Base-by-base conservation (phyloP, 2,329 filamentous ascomycete species). In the Fusarium tricinctum region DNA sequence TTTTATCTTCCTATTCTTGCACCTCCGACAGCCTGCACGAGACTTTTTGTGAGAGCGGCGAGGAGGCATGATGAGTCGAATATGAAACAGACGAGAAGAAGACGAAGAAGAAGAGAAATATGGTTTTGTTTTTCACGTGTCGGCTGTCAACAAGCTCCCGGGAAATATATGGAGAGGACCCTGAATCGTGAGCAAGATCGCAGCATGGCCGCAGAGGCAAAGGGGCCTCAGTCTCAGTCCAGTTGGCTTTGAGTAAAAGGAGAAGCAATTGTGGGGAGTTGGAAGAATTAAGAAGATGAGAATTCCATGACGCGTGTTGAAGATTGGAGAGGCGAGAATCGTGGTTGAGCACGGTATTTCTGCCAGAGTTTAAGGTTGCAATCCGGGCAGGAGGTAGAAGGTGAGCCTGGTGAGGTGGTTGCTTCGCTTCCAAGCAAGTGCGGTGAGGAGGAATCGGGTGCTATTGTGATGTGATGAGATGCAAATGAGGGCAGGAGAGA, bases 1-100 rank as follows among this genome's bases (percentile, higher is more conserved):
- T 86, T 92, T 92, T 75, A 92, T 90, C 78, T 91, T 91, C 64
- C 89, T 83, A 56, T 83, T 81, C 79, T 91, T 92, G 78, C 89
- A 92, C 60, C 87, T 81, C 65, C 85, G 83, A 72, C 89, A 92
- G 45, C 89, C 89, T 51, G 88, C 85, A 69, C 89, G 85, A 58
- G 88, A 91, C 80, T 91, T 92, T 75, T 90, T 91, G 78, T 92
- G 89, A 42, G 89, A 89, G 75, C 88, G 83, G 73, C 89, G 82
- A 30, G 89, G 88, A 63, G 89, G 87, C 88, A 90, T 90, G 46
- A 65, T 77, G 52, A 40, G 28, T 33, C 47, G 19, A 39, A 66
- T 33, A 39, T 43, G 32, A 49, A 47, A 45, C 30, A 39, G 23
- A 44, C 48, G 38, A 53, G 35, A 50, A 26, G 26, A 26, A 23